Evolutionary conservation across 1,284 basidiomycete species (phyloP), one percentile per base, ranked within the genome.

Genomic region (Tetrapyrgos nigripes): DNA sequence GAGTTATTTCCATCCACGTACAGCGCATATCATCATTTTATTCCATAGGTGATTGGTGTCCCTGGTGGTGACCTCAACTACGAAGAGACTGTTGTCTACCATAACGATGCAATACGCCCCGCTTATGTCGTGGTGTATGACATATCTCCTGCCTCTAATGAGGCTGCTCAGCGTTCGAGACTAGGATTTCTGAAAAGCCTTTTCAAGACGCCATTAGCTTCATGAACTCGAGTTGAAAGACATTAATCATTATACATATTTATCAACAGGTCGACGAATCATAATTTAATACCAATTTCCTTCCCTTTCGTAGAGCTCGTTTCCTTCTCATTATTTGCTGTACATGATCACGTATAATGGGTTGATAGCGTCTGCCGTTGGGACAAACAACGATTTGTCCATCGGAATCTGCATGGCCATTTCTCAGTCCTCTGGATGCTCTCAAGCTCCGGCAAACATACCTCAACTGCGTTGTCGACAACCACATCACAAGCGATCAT

Each of bases 41-140:
- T 37, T 19, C 19, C 35, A 4, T 57, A 80, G 79, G 75, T 80
- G 13, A 64, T 78, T 26, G 85, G 85, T 3, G 75, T 82, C 61
- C 84, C 84, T 23, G 85, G 85, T 5, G 73, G 70, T 49, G 80
- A 83, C 62, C 69, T 87, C 43, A 86, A 87, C 65, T 85, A 85
- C 59, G 81, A 83, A 70, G 85, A 86, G 67, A 85, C 82, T 2
- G 83, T 87, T 11, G 84, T 85, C 9, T 86, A 86, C 61, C 66
- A 75, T 48, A 84, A 85, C 62, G 83, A 84, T 60, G 84, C 84
- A 27, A 79, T 86, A 59, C 79, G 84, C 19, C 84, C 84, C 28
- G 84, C 84, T 0, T 86, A 80, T 68, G 70, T 87, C 48, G 70
- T 86, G 21, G 77, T 84, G 8, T 86, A 86, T 61, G 80, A 13